phyloP scores from a whole-genome alignment of 2,329 filamentous ascomycete genomes.

The Alternaria tenuissima region DNA sequence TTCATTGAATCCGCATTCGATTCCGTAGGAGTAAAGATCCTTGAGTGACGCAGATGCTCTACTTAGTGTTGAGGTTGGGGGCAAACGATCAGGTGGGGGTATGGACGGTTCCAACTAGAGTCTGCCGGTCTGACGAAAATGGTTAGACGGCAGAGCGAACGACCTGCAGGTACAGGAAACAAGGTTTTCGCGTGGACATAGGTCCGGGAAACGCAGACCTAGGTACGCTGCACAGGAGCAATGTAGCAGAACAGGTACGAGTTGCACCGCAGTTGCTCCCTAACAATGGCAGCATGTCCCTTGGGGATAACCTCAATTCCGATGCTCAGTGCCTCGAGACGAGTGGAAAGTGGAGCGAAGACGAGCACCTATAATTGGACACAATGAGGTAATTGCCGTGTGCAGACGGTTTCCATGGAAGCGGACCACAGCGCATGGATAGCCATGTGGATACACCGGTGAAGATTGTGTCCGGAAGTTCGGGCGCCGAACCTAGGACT shows the following conservation, averaged over 20 bases:
- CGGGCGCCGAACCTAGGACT: slow-evolving; percentile 1
- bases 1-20: neutral
- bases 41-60: slow-evolving; percentile 1
- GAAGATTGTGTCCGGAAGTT: slow-evolving; percentile 13
- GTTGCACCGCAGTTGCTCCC: neutral
- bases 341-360: slow-evolving; percentile 8
- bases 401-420: slow-evolving; percentile 3
- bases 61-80: slow-evolving; percentile 5
- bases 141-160: slow-evolving; percentile 1
- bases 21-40: neutral
- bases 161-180: slow-evolving; percentile 19
- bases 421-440: slow-evolving; percentile 16
- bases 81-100: slow-evolving; percentile 3
- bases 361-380: slow-evolving; percentile 2
- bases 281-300: neutral
- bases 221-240: neutral
- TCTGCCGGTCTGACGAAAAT: neutral
- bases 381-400: slow-evolving; percentile 5
- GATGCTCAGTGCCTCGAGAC: neutral
- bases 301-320: neutral
- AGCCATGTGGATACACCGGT: slow-evolving; percentile 17
- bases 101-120: neutral
- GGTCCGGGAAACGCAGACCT: neutral
- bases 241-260: neutral
- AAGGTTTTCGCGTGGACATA: slow-evolving; percentile 4